Evolutionary conservation across 1,284 basidiomycete species (phyloP).

Genomic region (Anthracocystis panici-leucophaei): DNA sequence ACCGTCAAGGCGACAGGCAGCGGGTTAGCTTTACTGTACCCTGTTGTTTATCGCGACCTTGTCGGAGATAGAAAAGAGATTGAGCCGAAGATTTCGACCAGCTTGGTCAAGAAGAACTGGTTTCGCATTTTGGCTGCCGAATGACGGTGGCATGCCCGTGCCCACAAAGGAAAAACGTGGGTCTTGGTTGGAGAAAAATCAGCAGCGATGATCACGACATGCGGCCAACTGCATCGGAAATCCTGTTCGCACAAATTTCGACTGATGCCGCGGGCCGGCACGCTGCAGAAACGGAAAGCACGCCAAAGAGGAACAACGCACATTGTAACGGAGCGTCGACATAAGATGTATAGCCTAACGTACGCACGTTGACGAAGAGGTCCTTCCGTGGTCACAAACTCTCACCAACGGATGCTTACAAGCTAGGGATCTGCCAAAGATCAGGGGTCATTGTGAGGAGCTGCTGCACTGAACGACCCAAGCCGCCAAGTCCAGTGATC

Average conservation of each 20-base stretch:
- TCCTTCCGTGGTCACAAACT: too few species aligned
- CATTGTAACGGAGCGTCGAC: neutral
- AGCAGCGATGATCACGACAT: slow-evolving; percentile 30
- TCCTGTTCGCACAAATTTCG: neutral
- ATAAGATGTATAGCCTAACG: neutral
- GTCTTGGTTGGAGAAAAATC: neutral
- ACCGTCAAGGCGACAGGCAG: neutral
- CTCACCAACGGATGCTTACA: too few species aligned
- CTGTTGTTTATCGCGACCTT: slow-evolving; percentile 15
- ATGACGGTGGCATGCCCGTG: slow-evolving; percentile 23
- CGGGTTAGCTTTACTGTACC: neutral
- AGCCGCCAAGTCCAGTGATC: neutral
- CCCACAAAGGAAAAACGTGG: neutral
- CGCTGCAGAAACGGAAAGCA: neutral
- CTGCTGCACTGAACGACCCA: neutral
- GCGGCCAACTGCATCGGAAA: slow-evolving; percentile 19
- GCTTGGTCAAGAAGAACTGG: neutral
- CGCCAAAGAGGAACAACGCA: neutral
- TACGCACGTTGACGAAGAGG: neutral
- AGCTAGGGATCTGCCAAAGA: too few species aligned
- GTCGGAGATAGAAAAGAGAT: slow-evolving; percentile 32
- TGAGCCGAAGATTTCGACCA: slow-evolving; percentile 17
- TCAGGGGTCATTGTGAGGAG: too few species aligned
- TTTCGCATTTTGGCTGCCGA: slow-evolving; percentile 10
- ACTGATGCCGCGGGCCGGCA: slow-evolving; percentile 5